These are phyloP conservation scores for Erodium maritimum DNA, from an alignment of 345 rosid species.

Conservation along the genomic window DNA sequence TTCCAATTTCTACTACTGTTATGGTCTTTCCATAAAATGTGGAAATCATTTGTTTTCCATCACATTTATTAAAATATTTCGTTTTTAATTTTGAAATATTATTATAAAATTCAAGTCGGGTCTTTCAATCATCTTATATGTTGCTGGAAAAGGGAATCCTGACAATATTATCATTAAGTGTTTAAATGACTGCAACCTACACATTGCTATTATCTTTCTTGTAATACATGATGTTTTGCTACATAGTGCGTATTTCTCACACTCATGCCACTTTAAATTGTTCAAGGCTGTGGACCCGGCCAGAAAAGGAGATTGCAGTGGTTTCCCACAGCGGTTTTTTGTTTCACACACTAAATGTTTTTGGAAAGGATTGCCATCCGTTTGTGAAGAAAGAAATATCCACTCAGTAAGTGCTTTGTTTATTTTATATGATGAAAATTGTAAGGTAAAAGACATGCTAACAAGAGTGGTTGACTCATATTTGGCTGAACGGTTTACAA, in stretches of 20 bases:
- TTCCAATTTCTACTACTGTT: too few relatives aligned
- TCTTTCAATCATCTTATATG: too few relatives aligned
- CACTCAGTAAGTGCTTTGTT: constrained; percentile 35
- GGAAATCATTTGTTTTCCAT: too few relatives aligned
- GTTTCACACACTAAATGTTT: constrained; percentile 36
- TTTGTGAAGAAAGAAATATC: constrained; percentile 39
- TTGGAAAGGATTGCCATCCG: constrained; percentile 42
- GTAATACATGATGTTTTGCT: not conserved
- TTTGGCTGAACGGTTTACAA: too few relatives aligned
- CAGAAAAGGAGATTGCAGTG: constrained; percentile 66
- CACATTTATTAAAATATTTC: too few relatives aligned
- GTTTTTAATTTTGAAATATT: too few relatives aligned
- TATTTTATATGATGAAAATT: not conserved
- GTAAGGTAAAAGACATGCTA: too few relatives aligned
- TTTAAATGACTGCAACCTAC: not conserved
- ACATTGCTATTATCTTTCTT: not conserved
- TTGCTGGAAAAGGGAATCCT: too few relatives aligned
- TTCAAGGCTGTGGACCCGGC: constrained; percentile 57
- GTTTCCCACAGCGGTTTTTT: constrained; percentile 69
- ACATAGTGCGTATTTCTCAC: not conserved
- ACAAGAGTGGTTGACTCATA: too few relatives aligned
- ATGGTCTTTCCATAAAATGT: too few relatives aligned
- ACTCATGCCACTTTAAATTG: constrained; percentile 1
- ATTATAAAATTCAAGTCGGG: too few relatives aligned
- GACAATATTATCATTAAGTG: too few relatives aligned